Percentiles rank a stretch among this genome's conserved stretches.
phyloP scores from a whole-genome alignment of 768 basidiomycete species.

The Naganishia onofrii region DNA sequence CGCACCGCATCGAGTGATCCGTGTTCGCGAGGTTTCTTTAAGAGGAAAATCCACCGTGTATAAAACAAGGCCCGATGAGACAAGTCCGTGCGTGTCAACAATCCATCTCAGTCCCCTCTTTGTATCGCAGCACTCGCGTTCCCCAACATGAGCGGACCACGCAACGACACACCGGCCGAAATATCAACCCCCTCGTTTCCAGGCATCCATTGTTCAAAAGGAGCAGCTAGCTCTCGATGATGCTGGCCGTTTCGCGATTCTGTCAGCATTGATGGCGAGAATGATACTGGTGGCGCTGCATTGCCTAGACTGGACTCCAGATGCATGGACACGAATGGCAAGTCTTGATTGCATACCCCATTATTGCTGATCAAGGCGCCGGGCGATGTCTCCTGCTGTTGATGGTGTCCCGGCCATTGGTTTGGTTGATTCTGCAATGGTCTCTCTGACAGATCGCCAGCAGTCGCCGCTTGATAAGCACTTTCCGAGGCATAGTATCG shows the following conservation, averaged over 20 bases:
- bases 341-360: background rate
- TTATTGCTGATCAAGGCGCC: background rate
- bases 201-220: background rate
- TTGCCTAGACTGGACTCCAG: background rate
- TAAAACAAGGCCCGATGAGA: background rate
- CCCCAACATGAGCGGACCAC: background rate
- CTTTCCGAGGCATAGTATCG: slow-evolving; percentile 13
- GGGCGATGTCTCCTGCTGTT: too few relatives aligned
- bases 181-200: background rate
- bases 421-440: background rate
- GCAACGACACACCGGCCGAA: background rate
- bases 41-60: too few relatives aligned
- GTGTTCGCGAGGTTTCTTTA: too few relatives aligned
- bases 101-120: background rate
- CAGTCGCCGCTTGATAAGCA: slow-evolving; percentile 6
- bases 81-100: background rate
- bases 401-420: background rate
- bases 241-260: background rate
- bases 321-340: background rate
- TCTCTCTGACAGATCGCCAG: background rate
- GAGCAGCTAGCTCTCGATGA: background rate
- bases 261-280: background rate
- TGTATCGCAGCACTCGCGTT: background rate
- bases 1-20: too few relatives aligned
- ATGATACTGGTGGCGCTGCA: background rate